These are phyloP conservation scores for Eremothecium sinecaudum DNA, from an alignment of 1,139 yeast genomes.

Conservation along the genomic window DNA sequence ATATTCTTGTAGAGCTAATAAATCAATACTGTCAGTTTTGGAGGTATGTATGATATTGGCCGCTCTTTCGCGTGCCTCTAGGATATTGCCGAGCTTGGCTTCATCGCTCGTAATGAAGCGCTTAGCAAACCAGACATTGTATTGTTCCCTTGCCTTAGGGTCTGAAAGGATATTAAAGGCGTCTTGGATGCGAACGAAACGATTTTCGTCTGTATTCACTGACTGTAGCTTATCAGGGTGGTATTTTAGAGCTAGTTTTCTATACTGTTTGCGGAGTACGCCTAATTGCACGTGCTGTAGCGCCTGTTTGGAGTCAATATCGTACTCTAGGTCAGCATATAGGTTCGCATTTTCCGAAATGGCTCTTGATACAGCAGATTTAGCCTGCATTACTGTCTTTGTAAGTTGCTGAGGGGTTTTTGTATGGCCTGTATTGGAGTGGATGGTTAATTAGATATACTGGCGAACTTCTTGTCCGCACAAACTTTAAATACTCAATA, in stretches of 20 bases:
- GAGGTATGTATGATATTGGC: neutral
- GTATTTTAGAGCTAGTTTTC: slow-evolving; percentile 70
- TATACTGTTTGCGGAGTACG: slow-evolving; percentile 75
- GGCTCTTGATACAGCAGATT: too few species aligned
- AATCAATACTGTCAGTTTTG: slow-evolving; percentile 1
- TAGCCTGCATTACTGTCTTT: too few species aligned
- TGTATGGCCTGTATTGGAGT: too few species aligned
- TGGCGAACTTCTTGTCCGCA: too few species aligned
- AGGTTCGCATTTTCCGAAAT: too few species aligned
- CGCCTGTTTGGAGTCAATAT: slow-evolving; percentile 1
- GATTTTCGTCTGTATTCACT: slow-evolving; percentile 49
- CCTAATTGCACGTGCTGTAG: slow-evolving; percentile 7
- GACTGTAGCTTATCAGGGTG: slow-evolving; percentile 94
- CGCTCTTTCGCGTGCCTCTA: slow-evolving; percentile 7
- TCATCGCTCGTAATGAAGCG: slow-evolving; percentile 7
- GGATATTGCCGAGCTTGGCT: slow-evolving; percentile 11
- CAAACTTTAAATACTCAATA: too few species aligned
- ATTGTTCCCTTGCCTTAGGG: slow-evolving; percentile 43
- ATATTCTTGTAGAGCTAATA: slow-evolving; percentile 17
- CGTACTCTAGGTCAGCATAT: slow-evolving; percentile 17
- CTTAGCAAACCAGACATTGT: slow-evolving; percentile 35
- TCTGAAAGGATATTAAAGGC: slow-evolving; percentile 56
- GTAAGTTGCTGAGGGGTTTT: too few species aligned
- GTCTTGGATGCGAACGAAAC: slow-evolving; percentile 51
- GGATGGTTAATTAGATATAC: too few species aligned